A percentile compares a stretch with the other conserved stretches of the same genome.
phyloP scores from a whole-genome alignment of 371 early-diverging fungal genomes.

The Apophysomyces elegans region DNA sequence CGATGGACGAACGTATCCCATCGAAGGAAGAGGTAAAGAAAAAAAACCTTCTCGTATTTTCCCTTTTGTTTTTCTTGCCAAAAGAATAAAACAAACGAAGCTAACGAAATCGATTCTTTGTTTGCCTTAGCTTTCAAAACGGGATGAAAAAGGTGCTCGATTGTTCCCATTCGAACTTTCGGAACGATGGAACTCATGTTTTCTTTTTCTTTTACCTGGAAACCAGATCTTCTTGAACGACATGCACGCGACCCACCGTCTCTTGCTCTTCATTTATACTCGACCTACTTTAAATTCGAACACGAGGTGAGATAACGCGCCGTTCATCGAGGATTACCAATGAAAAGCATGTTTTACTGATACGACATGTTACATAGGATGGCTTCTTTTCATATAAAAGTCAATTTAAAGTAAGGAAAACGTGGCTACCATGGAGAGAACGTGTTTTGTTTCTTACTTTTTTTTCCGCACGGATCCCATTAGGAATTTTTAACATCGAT shows the following conservation, averaged over 20 bases:
- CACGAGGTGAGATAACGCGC: conserved; percentile 59
- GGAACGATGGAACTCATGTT: neutral
- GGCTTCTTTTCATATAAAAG: conserved; percentile 69
- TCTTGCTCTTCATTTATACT: conserved; percentile 59
- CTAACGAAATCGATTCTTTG: no score
- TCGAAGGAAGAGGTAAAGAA: neutral
- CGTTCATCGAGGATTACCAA: neutral
- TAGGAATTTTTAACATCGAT: conserved; percentile 63
- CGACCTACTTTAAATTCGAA: conserved; percentile 69
- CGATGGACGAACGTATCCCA: neutral
- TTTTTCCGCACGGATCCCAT: neutral
- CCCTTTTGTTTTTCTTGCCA: neutral
- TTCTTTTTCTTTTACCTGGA: neutral
- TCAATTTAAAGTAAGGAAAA: conserved; percentile 58
- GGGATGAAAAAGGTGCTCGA: conserved; percentile 23
- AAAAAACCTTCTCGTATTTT: neutral
- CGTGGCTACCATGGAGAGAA: neutral
- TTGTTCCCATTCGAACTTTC: neutral
- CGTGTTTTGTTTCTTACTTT: no score
- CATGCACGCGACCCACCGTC: conserved; percentile 56
- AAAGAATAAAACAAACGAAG: no score
- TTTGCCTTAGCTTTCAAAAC: neutral
- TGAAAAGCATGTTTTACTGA: neutral
- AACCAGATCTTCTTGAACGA: conserved; percentile 46
- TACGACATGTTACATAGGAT: conserved; percentile 37